Conservation (phyloP, 1,284 basidiomycete species). For the Fomitiporia mediterranea region DNA sequence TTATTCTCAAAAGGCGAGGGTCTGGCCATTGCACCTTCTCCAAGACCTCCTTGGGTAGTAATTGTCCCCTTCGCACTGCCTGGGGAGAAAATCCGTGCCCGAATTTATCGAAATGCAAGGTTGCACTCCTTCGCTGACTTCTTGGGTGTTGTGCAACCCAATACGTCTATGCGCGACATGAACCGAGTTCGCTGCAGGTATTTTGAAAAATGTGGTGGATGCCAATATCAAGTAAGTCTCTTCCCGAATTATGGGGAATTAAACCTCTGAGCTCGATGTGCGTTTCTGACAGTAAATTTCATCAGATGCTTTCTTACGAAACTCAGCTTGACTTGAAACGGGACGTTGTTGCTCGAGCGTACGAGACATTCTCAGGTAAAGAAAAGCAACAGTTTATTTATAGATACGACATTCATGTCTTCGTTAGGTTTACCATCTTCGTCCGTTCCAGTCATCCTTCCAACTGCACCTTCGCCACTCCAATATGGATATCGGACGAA, state of each 20-base stretch:
- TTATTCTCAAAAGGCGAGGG: constrained; percentile 59
- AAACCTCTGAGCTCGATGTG: not conserved
- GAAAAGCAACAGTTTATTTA: constrained; percentile 4
- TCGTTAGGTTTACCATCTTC: constrained; percentile 48
- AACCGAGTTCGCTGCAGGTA: constrained; percentile 73
- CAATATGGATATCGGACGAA: constrained; percentile 95
- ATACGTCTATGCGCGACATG: constrained; percentile 61
- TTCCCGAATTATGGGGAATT: not conserved
- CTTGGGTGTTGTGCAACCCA: constrained; percentile 63
- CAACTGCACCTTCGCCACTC: constrained; percentile 82
- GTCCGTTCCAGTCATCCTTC: constrained; percentile 61
- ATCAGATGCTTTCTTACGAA: constrained; percentile 82
- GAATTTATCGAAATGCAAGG: constrained; percentile 61
- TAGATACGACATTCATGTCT: not conserved
- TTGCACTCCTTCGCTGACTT: constrained; percentile 78
- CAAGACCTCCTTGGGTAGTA: constrained; percentile 67
- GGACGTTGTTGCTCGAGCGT: constrained; percentile 85
- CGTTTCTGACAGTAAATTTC: constrained; percentile 1
- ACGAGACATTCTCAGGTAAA: constrained; percentile 70
- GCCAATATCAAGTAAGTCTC: constrained; percentile 64
- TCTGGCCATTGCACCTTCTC: constrained; percentile 50
- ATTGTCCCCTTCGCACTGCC: constrained; percentile 81
- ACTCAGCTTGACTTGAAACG: constrained; percentile 85
- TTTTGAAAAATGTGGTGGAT: constrained; percentile 79
- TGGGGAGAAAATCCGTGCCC: constrained; percentile 70